Evolutionary conservation across 257 asterid genomes (phyloP), one percentile per base, ranked within the genome.

Genomic region (Haberlea rhodopensis): DNA sequence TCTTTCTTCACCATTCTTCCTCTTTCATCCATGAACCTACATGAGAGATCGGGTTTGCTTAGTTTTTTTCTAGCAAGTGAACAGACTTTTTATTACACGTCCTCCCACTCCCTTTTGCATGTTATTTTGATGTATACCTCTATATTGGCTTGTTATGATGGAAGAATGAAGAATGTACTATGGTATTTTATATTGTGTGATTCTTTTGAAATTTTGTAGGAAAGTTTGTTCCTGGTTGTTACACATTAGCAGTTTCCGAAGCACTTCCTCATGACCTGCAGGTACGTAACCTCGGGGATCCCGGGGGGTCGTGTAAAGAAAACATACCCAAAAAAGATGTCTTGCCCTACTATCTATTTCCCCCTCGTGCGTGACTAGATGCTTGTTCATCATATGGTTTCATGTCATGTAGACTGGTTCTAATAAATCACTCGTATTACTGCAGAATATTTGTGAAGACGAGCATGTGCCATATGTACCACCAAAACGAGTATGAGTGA

Each of bases 161-260:
- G 57, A 40, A 40, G 31, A 18, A 32, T 53, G 15, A 25, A 59
- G 24, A 18, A 57, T 31, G 43, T 18, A 62, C 23, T 10, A 16
- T 61, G 43, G 23, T 64, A 3, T 5, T 65, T 31, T 62, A 53
- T 61, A 3, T 43, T 60, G 60, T 27, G 54, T 75, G 28, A 40
- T 65, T 62, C 21, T 62, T 63, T 49, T 72, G 24, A 37, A 57
- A 37, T 57, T 67, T 69, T 73, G 45, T 88, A 92, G 97, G 91
- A 27, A 85, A 79, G 65, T 85, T 82, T 71, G 95, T 77, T 68
- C 96, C 97, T 52, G 99, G 99, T 59, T 87, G 95, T 66, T 92
- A 92, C 76, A 82, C 99, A 3, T 90, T 92, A 28, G 89, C 90
- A 20, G 97, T 92, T 71, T 89, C 97, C 68, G 97, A 92, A 76